Conservation (phyloP, 2,329 filamentous ascomycete genomes). For the Aspergillus proliferans region DNA sequence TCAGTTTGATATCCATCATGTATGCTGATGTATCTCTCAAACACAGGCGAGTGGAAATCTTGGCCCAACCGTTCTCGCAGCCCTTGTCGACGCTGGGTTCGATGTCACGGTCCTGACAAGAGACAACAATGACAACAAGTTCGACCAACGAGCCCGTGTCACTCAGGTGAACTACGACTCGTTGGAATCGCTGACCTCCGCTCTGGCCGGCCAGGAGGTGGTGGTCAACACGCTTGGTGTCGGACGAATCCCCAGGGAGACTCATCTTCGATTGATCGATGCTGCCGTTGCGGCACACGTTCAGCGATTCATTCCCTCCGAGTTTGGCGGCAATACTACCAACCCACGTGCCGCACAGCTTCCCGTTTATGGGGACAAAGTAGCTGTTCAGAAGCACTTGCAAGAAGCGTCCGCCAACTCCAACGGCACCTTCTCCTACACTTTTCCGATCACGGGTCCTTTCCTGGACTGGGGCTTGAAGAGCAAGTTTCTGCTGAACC, state of each 20-base stretch:
- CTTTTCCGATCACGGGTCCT: constrained; percentile 22
- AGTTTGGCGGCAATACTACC: constrained; percentile 28
- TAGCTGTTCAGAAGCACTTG: constrained; percentile 23
- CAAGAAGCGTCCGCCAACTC: constrained; percentile 13
- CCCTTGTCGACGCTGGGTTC: constrained; percentile 18
- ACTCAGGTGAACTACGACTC: constrained; percentile 24
- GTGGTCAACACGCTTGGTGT: constrained; percentile 18
- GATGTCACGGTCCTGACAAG: constrained; percentile 24
- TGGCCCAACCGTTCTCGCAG: constrained; percentile 19
- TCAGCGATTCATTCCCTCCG: constrained; percentile 22
- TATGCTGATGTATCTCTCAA: too few relatives aligned
- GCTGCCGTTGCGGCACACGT: constrained; percentile 6
- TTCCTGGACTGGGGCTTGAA: constrained; percentile 31
- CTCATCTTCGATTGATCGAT: constrained; percentile 6
- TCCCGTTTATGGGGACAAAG: constrained; percentile 28
- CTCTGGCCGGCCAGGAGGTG: constrained; percentile 23
- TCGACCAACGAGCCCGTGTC: constrained; percentile 8
- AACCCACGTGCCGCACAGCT: constrained; percentile 18
- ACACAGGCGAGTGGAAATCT: constrained; percentile 23
- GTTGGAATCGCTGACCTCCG: constrained; percentile 15
- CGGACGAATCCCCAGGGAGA: not conserved
- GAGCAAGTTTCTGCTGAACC: constrained; percentile 41
- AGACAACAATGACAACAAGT: constrained; percentile 3
- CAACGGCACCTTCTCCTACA: constrained; percentile 22
- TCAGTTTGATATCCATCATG: too few relatives aligned